Evolutionary conservation across 2,329 filamentous ascomycete species (phyloP), one percentile per base, ranked within the genome.

Genomic region (Aspergillus vadensis): DNA sequence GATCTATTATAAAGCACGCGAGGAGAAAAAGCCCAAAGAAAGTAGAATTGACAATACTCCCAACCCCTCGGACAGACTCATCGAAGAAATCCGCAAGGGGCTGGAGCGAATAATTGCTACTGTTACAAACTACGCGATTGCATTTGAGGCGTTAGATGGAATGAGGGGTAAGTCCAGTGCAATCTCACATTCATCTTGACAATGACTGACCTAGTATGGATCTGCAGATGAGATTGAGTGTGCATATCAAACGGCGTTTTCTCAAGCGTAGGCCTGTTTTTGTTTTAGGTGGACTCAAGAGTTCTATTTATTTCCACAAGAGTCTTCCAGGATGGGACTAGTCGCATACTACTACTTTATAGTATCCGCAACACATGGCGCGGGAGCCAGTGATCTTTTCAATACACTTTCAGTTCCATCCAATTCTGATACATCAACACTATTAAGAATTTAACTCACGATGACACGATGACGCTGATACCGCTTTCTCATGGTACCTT

Each of bases 121-220:
- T 15, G 69, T 77, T 7, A 70, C 70, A 8, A 79, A 79, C 63
- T 79, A 78, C 61, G 76, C 77, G 3, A 66, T 70, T 63, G 76
- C 76, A 56, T 79, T 78, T 63, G 77, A 79, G 65, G 77, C 77
- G 12, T 67, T 79, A 60, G 73, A 74, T 65, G 77, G 77, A 32
- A 79, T 79, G 77, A 76, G 75, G 77, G 77, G 77, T 79, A 56
- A 63, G 67, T 64, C 4, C 44, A 17, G 3, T 19, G 9, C 23
- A 7, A 5, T 2, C 6, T 8, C 27, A 8, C 14, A 23, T 19
- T 12, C 2, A 9, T 44, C 17, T 4, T 19, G 17, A 12, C 10
- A 23, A 9, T n/a, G 36, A 23, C 43, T 53, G n/a, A 61, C 39
- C 19, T 47, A 39, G 19, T 10, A 38, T 8, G 10, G 23, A 44